Evolutionary conservation across 2,329 filamentous ascomycete genomes (phyloP), one percentile per base, ranked within the genome.

Genomic region (Fusarium sp.): DNA sequence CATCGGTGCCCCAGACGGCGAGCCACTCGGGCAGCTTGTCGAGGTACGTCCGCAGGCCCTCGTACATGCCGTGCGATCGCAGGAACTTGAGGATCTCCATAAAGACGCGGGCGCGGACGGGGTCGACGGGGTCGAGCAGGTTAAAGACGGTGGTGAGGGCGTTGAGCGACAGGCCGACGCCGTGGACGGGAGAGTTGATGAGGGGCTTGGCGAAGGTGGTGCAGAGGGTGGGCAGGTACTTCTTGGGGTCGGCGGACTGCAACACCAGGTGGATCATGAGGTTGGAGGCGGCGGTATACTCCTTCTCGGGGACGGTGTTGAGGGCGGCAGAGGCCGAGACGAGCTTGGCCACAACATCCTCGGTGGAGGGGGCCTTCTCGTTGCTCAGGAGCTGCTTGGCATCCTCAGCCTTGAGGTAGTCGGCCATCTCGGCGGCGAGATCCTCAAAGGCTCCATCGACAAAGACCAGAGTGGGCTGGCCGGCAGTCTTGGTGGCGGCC

Each of bases 101-200:
- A 80, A 99, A 94, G 69, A 99, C 94, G 81, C 98, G 93, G 85
- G 93, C 98, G 70, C 96, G 92, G 80, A 94, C 90, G 64, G 94
- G 92, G 81, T 95, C 92, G 79, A 92, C 87, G 70, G 92, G 86
- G 76, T 92, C 86, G 76, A 98, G 90, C 75, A 97, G 92, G 89
- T 99, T 99, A 92, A 98, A 99, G 80, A 99, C 91, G 78, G 95
- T 98, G 81, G 94, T 95, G 77, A 99, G 90, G 78, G 96, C 93
- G 76, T 94, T 95, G 77, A 98, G 92, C 74, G 95, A 94, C 75
- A 99, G 90, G 58, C 93, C 92, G 72, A 93, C 88, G 77, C 95
- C 94, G 85, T 98, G 95, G 77, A 92, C 87, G 62, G 95, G 93
- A 59, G 96, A 97, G 71, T 93, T 94, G 71, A 92, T 91, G 81